Percentiles rank a stretch among this genome's conserved stretches.
These are phyloP conservation scores for Tephrocybe rancida DNA, from an alignment of 768 basidiomycete species.

Conservation along the genomic window DNA sequence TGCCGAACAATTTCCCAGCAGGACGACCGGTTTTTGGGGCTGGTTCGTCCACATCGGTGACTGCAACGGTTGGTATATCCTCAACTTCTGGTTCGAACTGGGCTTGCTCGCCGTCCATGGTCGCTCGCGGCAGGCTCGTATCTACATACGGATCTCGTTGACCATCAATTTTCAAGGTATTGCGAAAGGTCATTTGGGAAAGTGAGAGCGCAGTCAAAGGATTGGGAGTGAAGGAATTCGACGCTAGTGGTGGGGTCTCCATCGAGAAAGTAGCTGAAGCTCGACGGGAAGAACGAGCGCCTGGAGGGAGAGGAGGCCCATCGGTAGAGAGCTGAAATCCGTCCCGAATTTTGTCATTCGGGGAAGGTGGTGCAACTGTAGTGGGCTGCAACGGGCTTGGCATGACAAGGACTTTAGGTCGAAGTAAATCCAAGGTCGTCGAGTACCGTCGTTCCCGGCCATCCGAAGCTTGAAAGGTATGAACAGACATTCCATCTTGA, in stretches of 20 bases:
- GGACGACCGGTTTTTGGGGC: conserved; percentile 50
- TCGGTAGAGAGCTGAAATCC: conserved; percentile 70
- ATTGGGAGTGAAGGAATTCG: conserved; percentile 78
- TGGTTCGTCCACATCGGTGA: conserved; percentile 27
- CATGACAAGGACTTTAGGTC: conserved; percentile 95
- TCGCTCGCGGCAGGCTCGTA: conserved; percentile 65
- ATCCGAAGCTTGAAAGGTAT: conserved; percentile 38
- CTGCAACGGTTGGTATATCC: conserved; percentile 27
- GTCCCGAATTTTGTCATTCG: conserved; percentile 40
- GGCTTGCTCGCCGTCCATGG: conserved; percentile 78
- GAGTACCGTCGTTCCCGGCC: conserved; percentile 64
- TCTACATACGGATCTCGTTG: conserved; percentile 66
- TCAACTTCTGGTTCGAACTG: conserved; percentile 47
- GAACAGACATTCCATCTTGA: conserved; percentile 48
- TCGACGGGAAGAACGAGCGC: conserved; percentile 60
- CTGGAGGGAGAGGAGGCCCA: conserved; percentile 78
- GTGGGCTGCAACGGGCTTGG: conserved; percentile 78
- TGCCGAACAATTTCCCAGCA: conserved; percentile 84
- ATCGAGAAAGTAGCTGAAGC: conserved; percentile 41
- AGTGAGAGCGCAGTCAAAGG: conserved; percentile 71
- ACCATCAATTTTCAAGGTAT: conserved; percentile 72
- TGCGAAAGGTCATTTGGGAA: conserved; percentile 87
- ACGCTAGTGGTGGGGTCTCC: conserved; percentile 43
- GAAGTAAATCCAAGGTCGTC: conserved; percentile 74
- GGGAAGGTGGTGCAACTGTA: conserved; percentile 33